Conservation (phyloP, 805 yeast genomes). For the Wickerhamomyces canadensis region DNA sequence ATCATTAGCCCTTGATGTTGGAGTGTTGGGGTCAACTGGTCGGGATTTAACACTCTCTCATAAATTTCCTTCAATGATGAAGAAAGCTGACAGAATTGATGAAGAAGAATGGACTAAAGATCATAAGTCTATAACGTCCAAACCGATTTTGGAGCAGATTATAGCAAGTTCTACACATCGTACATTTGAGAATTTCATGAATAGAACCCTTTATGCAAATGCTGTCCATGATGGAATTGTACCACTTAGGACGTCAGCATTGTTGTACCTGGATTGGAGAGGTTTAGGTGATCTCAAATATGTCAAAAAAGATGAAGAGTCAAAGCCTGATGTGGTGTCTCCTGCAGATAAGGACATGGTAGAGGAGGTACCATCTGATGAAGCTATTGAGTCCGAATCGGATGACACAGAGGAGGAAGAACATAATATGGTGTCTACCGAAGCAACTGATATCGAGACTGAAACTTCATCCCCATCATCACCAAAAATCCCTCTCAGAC, state of each 20-base stretch:
- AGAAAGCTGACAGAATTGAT: conserved; percentile 1
- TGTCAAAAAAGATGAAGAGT: conserved; percentile 13
- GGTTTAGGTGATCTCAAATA: conserved; percentile 52
- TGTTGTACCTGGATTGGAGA: conserved; percentile 80
- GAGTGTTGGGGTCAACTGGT: conserved; percentile 90
- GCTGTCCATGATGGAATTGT: conserved; percentile 92
- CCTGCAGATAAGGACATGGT: background rate
- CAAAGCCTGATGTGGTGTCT: conserved; percentile 2
- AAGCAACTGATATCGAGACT: too few species aligned
- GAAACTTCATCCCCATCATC: too few species aligned
- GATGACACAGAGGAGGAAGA: too few species aligned
- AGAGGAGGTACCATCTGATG: conserved; percentile 19
- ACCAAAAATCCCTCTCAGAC: too few species aligned
- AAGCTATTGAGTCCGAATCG: conserved; percentile 10
- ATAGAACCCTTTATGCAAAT: conserved; percentile 85
- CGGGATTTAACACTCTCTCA: conserved; percentile 73
- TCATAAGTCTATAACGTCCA: conserved; percentile 22
- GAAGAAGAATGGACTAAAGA: conserved; percentile 1
- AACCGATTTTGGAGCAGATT: conserved; percentile 68
- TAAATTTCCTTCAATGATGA: conserved; percentile 24
- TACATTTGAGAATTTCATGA: conserved; percentile 54
- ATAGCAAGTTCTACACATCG: conserved; percentile 72
- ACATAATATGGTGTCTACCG: too few species aligned
- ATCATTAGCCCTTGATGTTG: conserved; percentile 77
- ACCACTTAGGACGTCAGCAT: conserved; percentile 84